Evolutionary conservation across 2,329 filamentous ascomycete genomes (phyloP).

Genomic region (Clonostachys rosea): DNA sequence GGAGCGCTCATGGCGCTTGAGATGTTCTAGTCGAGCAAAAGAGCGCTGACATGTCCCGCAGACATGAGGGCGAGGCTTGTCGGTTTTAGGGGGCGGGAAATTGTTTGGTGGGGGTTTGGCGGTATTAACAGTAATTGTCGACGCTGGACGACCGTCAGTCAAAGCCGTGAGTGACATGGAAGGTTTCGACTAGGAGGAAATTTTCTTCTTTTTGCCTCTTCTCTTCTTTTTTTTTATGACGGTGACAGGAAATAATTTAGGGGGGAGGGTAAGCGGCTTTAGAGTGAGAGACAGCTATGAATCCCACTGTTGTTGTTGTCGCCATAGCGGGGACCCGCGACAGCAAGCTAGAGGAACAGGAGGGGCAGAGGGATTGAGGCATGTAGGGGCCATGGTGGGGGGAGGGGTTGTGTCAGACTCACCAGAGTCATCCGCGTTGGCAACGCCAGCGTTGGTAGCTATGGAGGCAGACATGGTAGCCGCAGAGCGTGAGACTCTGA

Average conservation of each 20-base stretch:
- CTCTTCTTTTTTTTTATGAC: no score
- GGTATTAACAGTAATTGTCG: conserved; percentile 48
- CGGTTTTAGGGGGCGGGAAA: conserved; percentile 86
- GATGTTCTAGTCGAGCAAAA: conserved; percentile 90
- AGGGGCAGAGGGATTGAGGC: no score
- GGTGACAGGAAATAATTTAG: no score
- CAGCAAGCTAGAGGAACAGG: no score
- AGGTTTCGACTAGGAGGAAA: no score
- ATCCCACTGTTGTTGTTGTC: no score
- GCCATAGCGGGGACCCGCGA: no score
- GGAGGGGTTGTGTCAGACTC: conserved; percentile 17
- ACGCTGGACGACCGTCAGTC: conserved; percentile 21
- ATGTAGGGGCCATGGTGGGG: conserved; percentile 8
- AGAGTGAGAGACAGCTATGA: no score
- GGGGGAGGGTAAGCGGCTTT: no score
- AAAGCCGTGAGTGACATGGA: no score
- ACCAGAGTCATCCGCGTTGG: conserved; percentile 32
- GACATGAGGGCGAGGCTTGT: conserved; percentile 93
- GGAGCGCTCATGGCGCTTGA: conserved; percentile 96
- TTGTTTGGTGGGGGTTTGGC: conserved; percentile 26
- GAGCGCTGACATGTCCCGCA: conserved; percentile 88
- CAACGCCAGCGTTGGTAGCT: conserved; percentile 16
- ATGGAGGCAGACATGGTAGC: conserved; percentile 29
- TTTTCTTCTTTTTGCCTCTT: no score
- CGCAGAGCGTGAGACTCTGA: conserved; percentile 25